Percentiles rank a stretch among this genome's conserved stretches.
Conservation (phyloP, 305 asterid species). For the Salvia sclarea region DNA sequence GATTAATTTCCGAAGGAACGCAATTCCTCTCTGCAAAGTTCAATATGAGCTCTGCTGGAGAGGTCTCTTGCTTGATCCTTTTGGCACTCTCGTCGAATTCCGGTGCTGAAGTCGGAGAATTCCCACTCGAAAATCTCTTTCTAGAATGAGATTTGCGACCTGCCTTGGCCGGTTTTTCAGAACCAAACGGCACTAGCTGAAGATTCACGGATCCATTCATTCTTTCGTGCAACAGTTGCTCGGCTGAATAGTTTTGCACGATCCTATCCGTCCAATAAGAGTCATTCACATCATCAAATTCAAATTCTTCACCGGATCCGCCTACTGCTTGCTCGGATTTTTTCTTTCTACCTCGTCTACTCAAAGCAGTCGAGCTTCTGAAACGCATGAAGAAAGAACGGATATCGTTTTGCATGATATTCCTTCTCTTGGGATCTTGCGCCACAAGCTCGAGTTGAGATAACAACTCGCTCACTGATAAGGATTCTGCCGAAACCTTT, state of each 20-base stretch:
- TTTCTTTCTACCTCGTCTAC: constrained; percentile 64
- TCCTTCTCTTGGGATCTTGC: constrained; percentile 56
- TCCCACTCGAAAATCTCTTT: constrained; percentile 56
- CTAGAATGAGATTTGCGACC: constrained; percentile 59
- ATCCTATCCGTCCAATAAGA: constrained; percentile 96
- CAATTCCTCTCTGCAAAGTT: constrained; percentile 59
- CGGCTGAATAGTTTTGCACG: constrained; percentile 76
- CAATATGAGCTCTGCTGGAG: constrained; percentile 85
- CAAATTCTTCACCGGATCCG: constrained; percentile 76
- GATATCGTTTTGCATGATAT: constrained; percentile 32
- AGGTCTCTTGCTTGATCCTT: constrained; percentile 54
- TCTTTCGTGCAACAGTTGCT: constrained; percentile 55
- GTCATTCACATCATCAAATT: constrained; percentile 87
- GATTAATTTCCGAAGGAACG: constrained; percentile 72
- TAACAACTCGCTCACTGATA: constrained; percentile 61
- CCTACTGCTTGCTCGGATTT: constrained; percentile 44
- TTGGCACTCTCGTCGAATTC: constrained; percentile 52
- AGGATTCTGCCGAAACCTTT: constrained; percentile 47
- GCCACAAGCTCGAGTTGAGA: constrained; percentile 72
- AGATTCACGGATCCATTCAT: constrained; percentile 45
- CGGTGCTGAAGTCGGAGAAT: constrained; percentile 34
- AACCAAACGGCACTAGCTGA: constrained; percentile 37
- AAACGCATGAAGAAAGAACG: constrained; percentile 60
- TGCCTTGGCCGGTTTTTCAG: constrained; percentile 47
- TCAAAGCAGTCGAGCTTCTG: constrained; percentile 60